Evolutionary conservation across 495 filamentous ascomycete species (phyloP), one percentile per base, ranked within the genome.

Genomic region (Ramalina intermedia): DNA sequence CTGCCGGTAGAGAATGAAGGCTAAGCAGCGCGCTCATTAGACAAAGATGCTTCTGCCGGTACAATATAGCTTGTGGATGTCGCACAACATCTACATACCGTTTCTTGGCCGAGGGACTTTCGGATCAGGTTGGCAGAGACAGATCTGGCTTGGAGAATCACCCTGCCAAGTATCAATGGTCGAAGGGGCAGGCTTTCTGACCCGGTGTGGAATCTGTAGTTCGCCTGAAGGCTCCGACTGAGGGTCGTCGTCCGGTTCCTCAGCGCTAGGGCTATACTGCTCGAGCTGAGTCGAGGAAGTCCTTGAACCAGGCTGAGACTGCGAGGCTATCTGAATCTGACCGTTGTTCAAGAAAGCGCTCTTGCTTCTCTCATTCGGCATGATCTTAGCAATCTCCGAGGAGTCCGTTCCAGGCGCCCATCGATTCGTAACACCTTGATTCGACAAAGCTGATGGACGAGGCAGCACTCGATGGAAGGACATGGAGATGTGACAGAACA

Each of bases 1-100:
- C 62, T 96, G 91, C 26, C 91, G 85, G 67, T 95, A 98, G 56
- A 98, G 75, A 56, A 98, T 98, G 66, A 98, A 98, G 35, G 93
- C 91, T 98, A 62, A 55, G 6, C 18, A 8, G 21, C 26, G 37
- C 16, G 17, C 18, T 37, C 16, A 13, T 23, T 47, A 35, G 14
- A 29, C 13, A 36, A 21, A 39, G 37, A 20, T 12, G 23, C 18
- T 20, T n/a, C 13, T 12, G 20, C 37, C 2, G 24, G 41, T 27
- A 6, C 16, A 5, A 2, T 14, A 18, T 4, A 42, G 48, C 21
- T 16, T 20, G 33, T 17, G 36, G 12, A 4, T 21, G 24, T 43
- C 40, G 26, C 16, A 14, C 12, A 27, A 14, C 18, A 26, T 6
- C 41, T 51, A 78, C 86, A 66, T 74, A 96, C 91, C 87, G 71